A percentile compares a stretch with the other conserved stretches of the same genome.
Evolutionary conservation across 192 early-diverging fungal species (phyloP).

Genomic region (Pecoramyces ruminantium): DNA sequence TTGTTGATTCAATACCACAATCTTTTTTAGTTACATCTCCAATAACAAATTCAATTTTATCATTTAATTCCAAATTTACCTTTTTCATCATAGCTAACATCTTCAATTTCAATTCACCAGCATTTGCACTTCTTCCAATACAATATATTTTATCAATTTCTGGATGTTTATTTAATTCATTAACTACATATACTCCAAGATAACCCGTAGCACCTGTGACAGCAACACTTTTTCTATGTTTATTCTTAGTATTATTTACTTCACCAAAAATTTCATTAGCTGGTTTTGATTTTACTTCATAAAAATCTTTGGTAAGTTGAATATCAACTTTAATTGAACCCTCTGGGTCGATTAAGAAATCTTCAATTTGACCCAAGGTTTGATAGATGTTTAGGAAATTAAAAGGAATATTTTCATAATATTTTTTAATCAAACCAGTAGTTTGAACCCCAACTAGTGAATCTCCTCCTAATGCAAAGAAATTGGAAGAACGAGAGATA

Average conservation of each 20-base stretch:
- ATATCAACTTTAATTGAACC: not conserved
- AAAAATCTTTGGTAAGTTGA: not conserved
- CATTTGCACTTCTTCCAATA: not conserved
- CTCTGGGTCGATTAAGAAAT: not conserved
- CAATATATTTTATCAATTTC: not conserved
- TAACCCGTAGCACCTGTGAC: not conserved
- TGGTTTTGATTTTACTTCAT: not conserved
- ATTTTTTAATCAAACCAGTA: not conserved
- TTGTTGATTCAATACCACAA: not conserved
- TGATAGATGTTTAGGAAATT: not conserved
- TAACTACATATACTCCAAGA: not conserved
- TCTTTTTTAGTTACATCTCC: not conserved
- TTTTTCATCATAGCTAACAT: not conserved
- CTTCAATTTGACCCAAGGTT: not conserved
- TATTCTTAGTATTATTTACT: not conserved
- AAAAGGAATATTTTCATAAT: not conserved
- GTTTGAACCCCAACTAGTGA: not conserved
- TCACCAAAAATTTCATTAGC: not conserved
- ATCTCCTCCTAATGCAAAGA: not conserved
- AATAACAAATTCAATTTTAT: not conserved
- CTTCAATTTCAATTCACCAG: not conserved
- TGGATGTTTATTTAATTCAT: not conserved
- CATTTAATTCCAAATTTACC: not conserved
- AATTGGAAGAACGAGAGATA: not conserved
- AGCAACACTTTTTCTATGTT: not conserved